Evolutionary conservation across 2,329 filamentous ascomycete genomes (phyloP), one percentile per base, ranked within the genome.

Genomic region (Pseudogymnoascus sp.): DNA sequence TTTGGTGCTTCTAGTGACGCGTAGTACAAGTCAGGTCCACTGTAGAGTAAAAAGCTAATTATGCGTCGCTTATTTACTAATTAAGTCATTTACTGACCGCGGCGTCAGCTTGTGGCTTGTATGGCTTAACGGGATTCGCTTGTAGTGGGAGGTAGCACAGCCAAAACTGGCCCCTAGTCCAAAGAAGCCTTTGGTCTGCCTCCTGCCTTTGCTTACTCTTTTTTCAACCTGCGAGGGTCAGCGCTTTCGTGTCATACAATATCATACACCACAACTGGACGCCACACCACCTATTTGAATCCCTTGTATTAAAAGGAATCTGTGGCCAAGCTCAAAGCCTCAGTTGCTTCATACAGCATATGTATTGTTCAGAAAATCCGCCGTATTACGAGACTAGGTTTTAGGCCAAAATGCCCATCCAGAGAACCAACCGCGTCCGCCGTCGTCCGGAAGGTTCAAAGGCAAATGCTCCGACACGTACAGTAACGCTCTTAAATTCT

Each of bases 391-490:
- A 39, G 36, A 39, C 36, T 39, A 39, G 18, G 36, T 39, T 39
- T 18, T n/a, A 39, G 36, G 36, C 9, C 36, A 39, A 39, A 39
- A 39, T 39, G 36, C n/a, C 36, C 36, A 18, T n/a, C 36, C 36
- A 39, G 36, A 39, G 36, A 15, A 39, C 36, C 8, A 39, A 39
- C 36, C n/a, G n/a, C n/a, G 36, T 39, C 7, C 36, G n/a, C 36
- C 36, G 36, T 39, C 13, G n/a, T 39, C 36, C 36, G n/a, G 36
- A 39, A 39, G 36, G 36, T 39, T 39, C 7, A 70, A 74, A 8
- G 76, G 77, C 33, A 63, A 66, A 8, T 63, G 64, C 9, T 73
- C 69, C 64, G 72, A 73, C 61, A 72, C 72, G 2, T 78, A 75
- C 65, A 29, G 35, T 9, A 71, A 71, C 5, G 76, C 77, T 21